Percentiles rank a stretch among this genome's conserved stretches.
phyloP scores from a whole-genome alignment of 2,329 filamentous ascomycete species.

The Cladorrhinum sp. region DNA sequence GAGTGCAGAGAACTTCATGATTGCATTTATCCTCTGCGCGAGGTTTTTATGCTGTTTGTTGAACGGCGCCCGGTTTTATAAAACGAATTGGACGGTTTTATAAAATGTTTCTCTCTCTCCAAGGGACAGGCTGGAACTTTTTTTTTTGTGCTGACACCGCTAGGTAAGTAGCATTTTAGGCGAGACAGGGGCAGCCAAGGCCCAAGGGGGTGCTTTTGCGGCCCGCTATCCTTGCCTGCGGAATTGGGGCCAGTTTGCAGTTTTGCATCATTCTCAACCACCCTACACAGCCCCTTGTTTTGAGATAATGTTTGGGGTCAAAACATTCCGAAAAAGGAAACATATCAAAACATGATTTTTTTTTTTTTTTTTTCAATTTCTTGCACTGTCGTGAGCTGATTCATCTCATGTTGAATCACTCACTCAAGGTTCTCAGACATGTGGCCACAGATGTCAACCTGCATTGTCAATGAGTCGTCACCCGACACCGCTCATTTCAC shows the following conservation, averaged over 20 bases:
- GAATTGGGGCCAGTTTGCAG: constrained; percentile 8
- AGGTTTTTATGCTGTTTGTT: constrained; percentile 33
- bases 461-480: too few relatives aligned
- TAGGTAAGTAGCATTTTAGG: constrained; percentile 16
- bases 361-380: too few relatives aligned
- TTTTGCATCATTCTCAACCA: not conserved
- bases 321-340: not conserved
- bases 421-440: too few relatives aligned
- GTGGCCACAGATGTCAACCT: too few relatives aligned
- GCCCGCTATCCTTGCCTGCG: constrained; percentile 2
- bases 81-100: constrained; percentile 1
- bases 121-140: constrained; percentile 20
- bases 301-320: not conserved
- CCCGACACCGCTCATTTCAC: too few relatives aligned
- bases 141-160: constrained; percentile 12
- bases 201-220: not conserved
- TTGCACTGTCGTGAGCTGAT: too few relatives aligned
- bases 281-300: too few relatives aligned
- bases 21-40: too few relatives aligned
- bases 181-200: constrained; percentile 3
- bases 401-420: too few relatives aligned
- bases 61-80: not conserved
- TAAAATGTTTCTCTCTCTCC: constrained; percentile 4
- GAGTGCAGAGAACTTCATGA: constrained; percentile 69
- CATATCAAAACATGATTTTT: too few relatives aligned